Percentiles rank a stretch among this genome's conserved stretches.
Conservation (phyloP, 495 filamentous ascomycete genomes). For the Hypoxylon lenormandii region DNA sequence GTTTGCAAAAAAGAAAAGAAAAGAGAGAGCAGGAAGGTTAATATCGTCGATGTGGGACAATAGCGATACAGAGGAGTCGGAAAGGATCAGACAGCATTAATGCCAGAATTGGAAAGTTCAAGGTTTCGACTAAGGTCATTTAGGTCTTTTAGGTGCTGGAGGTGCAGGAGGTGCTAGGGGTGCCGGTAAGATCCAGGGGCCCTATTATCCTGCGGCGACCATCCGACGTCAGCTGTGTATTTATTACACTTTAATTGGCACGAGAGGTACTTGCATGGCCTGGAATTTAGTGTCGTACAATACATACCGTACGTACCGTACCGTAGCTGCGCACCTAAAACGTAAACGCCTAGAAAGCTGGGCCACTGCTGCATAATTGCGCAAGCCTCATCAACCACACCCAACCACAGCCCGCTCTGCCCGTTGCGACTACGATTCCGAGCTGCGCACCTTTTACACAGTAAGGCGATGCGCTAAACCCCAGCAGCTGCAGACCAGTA, state of each 20-base stretch:
- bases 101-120: slow-evolving; percentile 34
- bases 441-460: neutral
- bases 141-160: no score
- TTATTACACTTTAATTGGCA: neutral
- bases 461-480: neutral
- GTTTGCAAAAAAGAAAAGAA: neutral
- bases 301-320: neutral
- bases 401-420: neutral
- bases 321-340: no score
- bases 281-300: neutral
- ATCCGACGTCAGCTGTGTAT: slow-evolving; percentile 27
- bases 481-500: slow-evolving; percentile 24
- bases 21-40: slow-evolving; percentile 7
- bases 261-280: neutral
- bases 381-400: slow-evolving; percentile 14
- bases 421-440: neutral
- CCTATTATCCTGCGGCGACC: no score
- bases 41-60: slow-evolving; percentile 16
- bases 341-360: no score
- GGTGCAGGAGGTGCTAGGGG: no score
- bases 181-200: no score
- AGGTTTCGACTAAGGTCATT: slow-evolving; percentile 18
- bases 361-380: slow-evolving; percentile 25
- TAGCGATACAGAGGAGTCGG: slow-evolving; percentile 23
- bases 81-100: slow-evolving; percentile 25